phyloP scores from a whole-genome alignment of 768 basidiomycete genomes.

The Boletus edulis region DNA sequence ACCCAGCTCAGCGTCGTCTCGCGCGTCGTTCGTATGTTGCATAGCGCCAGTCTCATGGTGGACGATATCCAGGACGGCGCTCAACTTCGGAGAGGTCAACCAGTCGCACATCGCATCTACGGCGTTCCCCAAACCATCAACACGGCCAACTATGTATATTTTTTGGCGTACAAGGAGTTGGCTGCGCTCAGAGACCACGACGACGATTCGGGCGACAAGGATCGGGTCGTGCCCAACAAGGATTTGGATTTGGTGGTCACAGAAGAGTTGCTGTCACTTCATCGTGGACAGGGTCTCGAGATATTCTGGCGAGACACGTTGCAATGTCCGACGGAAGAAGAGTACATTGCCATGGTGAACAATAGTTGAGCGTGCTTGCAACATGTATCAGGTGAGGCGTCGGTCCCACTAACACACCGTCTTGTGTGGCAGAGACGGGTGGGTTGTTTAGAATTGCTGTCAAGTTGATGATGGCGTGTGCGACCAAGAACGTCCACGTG shows the following conservation, averaged over 20 bases:
- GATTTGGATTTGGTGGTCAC: constrained; percentile 54
- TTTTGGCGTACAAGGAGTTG: constrained; percentile 87
- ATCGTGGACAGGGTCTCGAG: constrained; percentile 94
- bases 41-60: constrained; percentile 91
- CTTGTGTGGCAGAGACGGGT: constrained; percentile 71
- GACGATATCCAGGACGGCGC: constrained; percentile 95
- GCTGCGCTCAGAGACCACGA: constrained; percentile 15
- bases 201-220: not conserved
- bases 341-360: constrained; percentile 95
- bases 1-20: constrained; percentile 72
- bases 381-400: constrained; percentile 58
- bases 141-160: constrained; percentile 95
- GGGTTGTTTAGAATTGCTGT: constrained; percentile 89
- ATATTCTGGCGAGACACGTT: constrained; percentile 92
- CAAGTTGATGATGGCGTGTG: constrained; percentile 95
- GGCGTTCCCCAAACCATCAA: constrained; percentile 97
- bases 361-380: constrained; percentile 59
- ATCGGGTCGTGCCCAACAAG: constrained; percentile 58
- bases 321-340: constrained; percentile 89
- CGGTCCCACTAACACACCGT: constrained; percentile 2
- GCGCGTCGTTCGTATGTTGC: constrained; percentile 88
- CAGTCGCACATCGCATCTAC: constrained; percentile 93
- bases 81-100: constrained; percentile 80
- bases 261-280: constrained; percentile 74
- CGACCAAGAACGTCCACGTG: constrained; percentile 59